Base-by-base conservation (phyloP, 129 eudicot genomes). In the Pittosporum tobira region DNA sequence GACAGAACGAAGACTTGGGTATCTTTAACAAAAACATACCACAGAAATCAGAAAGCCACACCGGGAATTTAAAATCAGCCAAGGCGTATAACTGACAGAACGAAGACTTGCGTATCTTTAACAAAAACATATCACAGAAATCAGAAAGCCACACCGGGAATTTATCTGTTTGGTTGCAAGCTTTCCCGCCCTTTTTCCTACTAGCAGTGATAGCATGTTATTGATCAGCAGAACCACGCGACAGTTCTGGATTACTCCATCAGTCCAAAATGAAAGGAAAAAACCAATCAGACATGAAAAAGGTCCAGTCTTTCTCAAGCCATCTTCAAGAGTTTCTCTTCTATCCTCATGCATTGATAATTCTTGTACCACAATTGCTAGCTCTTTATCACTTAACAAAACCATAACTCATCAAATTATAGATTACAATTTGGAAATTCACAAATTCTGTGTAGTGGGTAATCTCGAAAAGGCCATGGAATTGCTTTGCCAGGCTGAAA, bases 401-500 rank as follows among this genome's bases (percentile, higher is more conserved):
- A 31, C 70, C 54, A 14, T 26, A 21, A 67, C 43, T 46, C 40
- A 57, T 47, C 76, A 63, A 68, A 42, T 55, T 38, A 5, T 61
- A 21, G 49, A 68, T 36, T 25, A 42, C 23, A 69, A 75, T 71
- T 59, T 47, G 26, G 61, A 71, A n/a, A 77, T 84, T 37, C 19
- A n/a, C 46, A 58, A 59, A 20, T 66, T 69, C 14, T 84, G 94
- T 43, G 67, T 75, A 34, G 30, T 65, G 77, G 84, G 80, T 63
- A 74, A 75, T 65, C 77, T 84, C 28, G 64, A 69, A 24, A 76
- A 68, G 53, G 82, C 82, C 55, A 67, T 84, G 74, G 73, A 75
- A 18, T 69, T 76, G 72, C 60, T 80, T 62, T 57, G 29, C 28
- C 49, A 23, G 12, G 71, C 62, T 1, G 68, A 66, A 77, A 73